Evolutionary conservation across 768 basidiomycete species (phyloP).

Genomic region (Lactifluus subvellereus): DNA sequence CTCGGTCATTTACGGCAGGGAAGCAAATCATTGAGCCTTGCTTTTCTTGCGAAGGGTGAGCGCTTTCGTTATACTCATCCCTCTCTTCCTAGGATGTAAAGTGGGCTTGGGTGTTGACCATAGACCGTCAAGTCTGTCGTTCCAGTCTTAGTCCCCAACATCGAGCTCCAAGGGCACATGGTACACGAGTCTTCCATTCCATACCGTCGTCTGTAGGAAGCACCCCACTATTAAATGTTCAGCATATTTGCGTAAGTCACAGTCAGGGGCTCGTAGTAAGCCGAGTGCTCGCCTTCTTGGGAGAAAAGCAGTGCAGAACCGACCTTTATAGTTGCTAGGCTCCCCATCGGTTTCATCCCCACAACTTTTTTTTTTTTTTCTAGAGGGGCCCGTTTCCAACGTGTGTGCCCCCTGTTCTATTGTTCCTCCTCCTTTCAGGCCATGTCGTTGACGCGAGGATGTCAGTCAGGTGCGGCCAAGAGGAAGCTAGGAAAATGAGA

Average conservation of each 20-base stretch:
- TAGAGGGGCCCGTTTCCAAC: background rate
- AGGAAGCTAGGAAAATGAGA: conserved; percentile 1
- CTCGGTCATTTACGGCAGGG: conserved; percentile 14
- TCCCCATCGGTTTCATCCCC: background rate
- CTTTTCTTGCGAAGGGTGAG: no score
- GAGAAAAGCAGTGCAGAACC: conserved; percentile 19
- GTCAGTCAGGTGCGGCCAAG: background rate
- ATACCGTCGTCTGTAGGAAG: background rate
- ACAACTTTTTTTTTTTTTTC: background rate
- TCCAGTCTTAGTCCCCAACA: background rate
- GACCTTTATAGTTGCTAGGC: conserved; percentile 1
- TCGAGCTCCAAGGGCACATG: background rate
- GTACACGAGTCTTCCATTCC: background rate
- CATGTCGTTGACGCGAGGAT: conserved; percentile 6
- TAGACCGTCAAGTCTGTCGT: background rate
- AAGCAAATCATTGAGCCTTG: background rate
- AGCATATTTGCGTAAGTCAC: background rate
- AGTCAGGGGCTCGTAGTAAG: conserved; percentile 1
- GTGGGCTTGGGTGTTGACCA: background rate
- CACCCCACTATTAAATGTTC: background rate
- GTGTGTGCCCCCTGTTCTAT: no score
- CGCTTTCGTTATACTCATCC: background rate
- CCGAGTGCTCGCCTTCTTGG: background rate
- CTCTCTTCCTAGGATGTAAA: background rate
- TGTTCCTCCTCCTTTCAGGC: conserved; percentile 8